Evolutionary conservation across 179 eudicot species (phyloP).

Genomic region (Dionaea muscipula): DNA sequence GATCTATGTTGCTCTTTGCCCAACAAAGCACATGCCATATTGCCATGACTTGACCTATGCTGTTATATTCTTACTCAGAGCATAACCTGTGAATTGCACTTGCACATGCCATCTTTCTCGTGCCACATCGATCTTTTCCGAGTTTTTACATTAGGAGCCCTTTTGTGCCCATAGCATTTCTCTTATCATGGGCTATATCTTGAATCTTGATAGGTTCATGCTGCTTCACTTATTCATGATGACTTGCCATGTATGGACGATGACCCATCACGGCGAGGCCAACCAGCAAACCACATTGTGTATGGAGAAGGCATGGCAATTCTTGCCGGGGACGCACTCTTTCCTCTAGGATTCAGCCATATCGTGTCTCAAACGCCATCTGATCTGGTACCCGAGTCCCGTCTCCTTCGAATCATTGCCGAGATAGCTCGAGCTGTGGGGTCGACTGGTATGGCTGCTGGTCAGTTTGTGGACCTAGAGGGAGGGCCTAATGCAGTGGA

Average conservation of each 20-base stretch:
- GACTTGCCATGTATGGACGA: conserved; percentile 97
- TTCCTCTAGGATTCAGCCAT: conserved; percentile 73
- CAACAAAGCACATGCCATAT: no score
- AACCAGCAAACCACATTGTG: conserved; percentile 66
- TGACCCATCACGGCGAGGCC: conserved; percentile 69
- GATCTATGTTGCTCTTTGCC: no score
- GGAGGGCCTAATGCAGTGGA: conserved; percentile 57
- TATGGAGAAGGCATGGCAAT: conserved; percentile 84
- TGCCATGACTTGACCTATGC: no score
- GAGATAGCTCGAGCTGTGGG: conserved; percentile 90
- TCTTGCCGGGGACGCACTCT: conserved; percentile 88
- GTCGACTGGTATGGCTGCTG: conserved; percentile 89
- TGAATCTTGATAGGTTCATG: conserved; percentile 49
- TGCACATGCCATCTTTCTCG: no score
- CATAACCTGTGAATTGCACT: no score
- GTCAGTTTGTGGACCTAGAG: conserved; percentile 75
- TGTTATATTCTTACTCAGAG: no score
- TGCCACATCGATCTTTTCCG: no score
- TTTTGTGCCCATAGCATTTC: no score
- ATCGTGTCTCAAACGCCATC: conserved; percentile 65
- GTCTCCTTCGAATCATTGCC: conserved; percentile 43
- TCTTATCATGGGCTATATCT: neutral
- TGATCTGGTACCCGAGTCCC: conserved; percentile 56
- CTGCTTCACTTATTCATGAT: conserved; percentile 78
- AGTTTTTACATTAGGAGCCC: no score